Base-by-base conservation (phyloP, 495 filamentous ascomycete genomes). In the Tuber magnatum region DNA sequence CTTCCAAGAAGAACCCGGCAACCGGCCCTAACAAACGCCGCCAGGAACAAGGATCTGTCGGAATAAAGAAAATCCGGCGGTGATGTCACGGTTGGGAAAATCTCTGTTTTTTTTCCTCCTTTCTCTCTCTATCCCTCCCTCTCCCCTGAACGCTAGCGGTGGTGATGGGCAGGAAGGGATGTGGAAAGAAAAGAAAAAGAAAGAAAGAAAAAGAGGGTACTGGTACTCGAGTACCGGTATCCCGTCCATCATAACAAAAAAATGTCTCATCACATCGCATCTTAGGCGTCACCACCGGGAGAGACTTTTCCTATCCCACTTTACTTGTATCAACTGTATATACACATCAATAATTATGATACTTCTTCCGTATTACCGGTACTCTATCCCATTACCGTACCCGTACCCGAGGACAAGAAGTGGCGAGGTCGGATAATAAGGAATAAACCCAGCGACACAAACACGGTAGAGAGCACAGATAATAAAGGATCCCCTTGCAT, bases 31-130 rank as follows among this genome's bases (percentile, higher is more conserved):
- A 68, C 46, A 79, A 79, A 35, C 71, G 69, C 38, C 24, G 20
- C 32, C 18, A 61, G 75, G 48, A 38, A 71, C 65, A 42, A 44
- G 46, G 71, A 69, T 73, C 40, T 48, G 69, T 56, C 75, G 76
- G 74, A 78, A 72, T 68, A 78, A 78, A 74, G 77, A 77, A 78
- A 76, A 72, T 69, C 76, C 77, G 61, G 74, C 43, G 56, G 56
- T 65, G 56, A 65, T 65, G 56, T 65, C 56, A 65, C 56, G n/a
- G 56, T 32, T 35, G 28, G 9, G 56, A 65, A 65, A 65, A 65
- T 65, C 28, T 65, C 56, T 65, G 12, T 65, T 35, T 35, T 65
- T 65, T 61, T 14, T 61, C 28, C 5, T 65, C 18, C 6, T n/a
- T n/a, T 18, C 3, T 32, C 0, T 32, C 18, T 32, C 32, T 65